Evolutionary conservation across 352 stramenopile species (phyloP).

Genomic region (Phytophthora boehmeriae): DNA sequence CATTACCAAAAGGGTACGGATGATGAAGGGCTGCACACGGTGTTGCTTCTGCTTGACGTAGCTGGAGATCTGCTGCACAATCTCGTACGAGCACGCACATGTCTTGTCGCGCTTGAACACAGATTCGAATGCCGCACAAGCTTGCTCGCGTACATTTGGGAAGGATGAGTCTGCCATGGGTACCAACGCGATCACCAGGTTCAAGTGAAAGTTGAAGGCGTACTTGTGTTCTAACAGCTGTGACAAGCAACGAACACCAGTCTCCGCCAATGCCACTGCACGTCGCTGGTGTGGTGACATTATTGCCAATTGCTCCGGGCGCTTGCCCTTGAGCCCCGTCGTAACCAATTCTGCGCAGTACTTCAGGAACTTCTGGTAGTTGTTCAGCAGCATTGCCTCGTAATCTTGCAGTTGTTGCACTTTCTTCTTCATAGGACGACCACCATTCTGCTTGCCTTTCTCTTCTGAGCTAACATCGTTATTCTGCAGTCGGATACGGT

Average conservation of each 20-base stretch:
- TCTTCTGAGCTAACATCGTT: conserved; percentile 77
- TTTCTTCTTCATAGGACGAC: conserved; percentile 85
- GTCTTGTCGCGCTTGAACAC: conserved; percentile 84
- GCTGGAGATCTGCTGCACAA: conserved; percentile 84
- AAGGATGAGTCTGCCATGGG: conserved; percentile 80
- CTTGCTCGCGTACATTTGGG: conserved; percentile 48
- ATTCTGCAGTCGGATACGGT: conserved; percentile 92
- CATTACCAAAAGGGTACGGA: conserved; percentile 78
- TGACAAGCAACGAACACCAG: conserved; percentile 69
- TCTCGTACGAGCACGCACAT: conserved; percentile 63
- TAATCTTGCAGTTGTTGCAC: conserved; percentile 89
- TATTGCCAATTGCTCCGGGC: conserved; percentile 43
- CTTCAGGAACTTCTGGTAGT: conserved; percentile 88
- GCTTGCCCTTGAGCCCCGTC: conserved; percentile 60
- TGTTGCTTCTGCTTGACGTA: conserved; percentile 89
- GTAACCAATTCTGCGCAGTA: conserved; percentile 69
- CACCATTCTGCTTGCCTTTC: conserved; percentile 83
- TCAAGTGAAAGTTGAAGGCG: conserved; percentile 88
- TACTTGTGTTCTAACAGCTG: conserved; percentile 87
- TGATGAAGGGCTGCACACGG: conserved; percentile 75
- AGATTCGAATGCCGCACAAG: conserved; percentile 68
- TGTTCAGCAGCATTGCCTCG: conserved; percentile 72
- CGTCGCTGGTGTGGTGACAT: conserved; percentile 42
- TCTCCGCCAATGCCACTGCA: conserved; percentile 70
- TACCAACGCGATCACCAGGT: conserved; percentile 82